Conservation (phyloP, 805 yeast species). For the Candida broadrunensis region DNA sequence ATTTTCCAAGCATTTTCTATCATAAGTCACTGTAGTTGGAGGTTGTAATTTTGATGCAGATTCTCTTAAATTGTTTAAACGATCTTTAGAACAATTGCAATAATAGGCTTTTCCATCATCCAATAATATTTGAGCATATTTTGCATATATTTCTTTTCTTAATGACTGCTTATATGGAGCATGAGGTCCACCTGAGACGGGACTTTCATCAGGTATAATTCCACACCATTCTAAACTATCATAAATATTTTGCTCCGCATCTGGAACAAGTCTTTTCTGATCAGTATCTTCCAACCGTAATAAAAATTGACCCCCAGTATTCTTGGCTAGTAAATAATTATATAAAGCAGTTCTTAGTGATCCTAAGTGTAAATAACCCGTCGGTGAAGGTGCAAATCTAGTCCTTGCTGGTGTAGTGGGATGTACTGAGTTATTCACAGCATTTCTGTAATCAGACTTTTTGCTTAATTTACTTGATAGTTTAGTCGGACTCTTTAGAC, state of each 20-base stretch:
- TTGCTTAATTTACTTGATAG: neutral
- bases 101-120: constrained; percentile 74
- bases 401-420: constrained; percentile 67
- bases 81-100: constrained; percentile 81
- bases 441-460: neutral
- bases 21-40: constrained; percentile 90
- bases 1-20: constrained; percentile 65
- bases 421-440: constrained; percentile 18
- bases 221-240: constrained; percentile 78
- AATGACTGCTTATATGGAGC: constrained; percentile 90
- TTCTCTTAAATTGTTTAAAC: constrained; percentile 64
- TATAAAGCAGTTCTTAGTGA: constrained; percentile 91
- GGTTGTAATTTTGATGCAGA: constrained; percentile 75
- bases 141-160: constrained; percentile 60
- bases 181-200: constrained; percentile 50
- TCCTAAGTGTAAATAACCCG: constrained; percentile 92
- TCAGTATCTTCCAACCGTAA: constrained; percentile 93
- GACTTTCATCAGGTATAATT: constrained; percentile 78
- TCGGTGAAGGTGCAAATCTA: constrained; percentile 97
- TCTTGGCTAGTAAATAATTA: constrained; percentile 77
- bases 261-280: constrained; percentile 68
- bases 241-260: constrained; percentile 81
- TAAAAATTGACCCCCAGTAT: constrained; percentile 77
- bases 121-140: constrained; percentile 56
- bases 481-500: neutral